Base-by-base conservation (phyloP, 345 rosid species). In the Theobroma cacao region DNA sequence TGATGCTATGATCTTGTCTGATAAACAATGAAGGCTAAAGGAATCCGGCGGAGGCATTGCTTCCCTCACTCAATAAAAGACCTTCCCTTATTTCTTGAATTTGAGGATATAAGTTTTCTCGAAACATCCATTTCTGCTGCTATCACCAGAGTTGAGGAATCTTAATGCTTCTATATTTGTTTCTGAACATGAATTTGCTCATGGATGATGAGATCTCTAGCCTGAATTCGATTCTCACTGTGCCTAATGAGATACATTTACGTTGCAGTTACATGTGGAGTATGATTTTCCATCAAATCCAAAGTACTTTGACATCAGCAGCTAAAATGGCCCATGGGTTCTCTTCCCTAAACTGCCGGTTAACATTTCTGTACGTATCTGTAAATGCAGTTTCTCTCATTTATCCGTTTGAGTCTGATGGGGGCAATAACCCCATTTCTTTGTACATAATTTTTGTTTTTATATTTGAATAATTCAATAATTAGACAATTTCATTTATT, bases 251-350 rank as follows among this genome's bases (percentile, higher is more conserved):
- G 40, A 41, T 28, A 28, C 24, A 12, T 70, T 65, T 9, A 11
- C 61, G 58, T 79, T 73, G 85, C 91, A 90, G 91, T 63, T 86
- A 75, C 84, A 82, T 66, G 86, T 84, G 78, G 89, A 85, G 52
- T 89, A 88, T 77, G 89, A 88, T 79, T 88, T 82, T 62, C 91
- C 91, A 0, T 82, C 85, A 4, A 81, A 86, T 80, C 91, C 91
- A 0, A 88, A 87, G 81, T 88, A 90, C 76, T 90, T 88, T 58
- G 76, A 85, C 85, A 81, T 88, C 80, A 48, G 86, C 85, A 83
- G 78, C 86, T 86, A 84, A 85, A 77, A 53, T 66, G 52, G 75
- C 52, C 72, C 34, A 66, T 31, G n/a, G 63, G n/a, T 55, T 33
- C 28, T 47, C 45, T 41, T 36, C 73, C 40, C 22, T 9, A 50